These are phyloP conservation scores for Oryza punctata DNA, from an alignment of 176 grass and related monocot genomes.

Conservation along the genomic window DNA sequence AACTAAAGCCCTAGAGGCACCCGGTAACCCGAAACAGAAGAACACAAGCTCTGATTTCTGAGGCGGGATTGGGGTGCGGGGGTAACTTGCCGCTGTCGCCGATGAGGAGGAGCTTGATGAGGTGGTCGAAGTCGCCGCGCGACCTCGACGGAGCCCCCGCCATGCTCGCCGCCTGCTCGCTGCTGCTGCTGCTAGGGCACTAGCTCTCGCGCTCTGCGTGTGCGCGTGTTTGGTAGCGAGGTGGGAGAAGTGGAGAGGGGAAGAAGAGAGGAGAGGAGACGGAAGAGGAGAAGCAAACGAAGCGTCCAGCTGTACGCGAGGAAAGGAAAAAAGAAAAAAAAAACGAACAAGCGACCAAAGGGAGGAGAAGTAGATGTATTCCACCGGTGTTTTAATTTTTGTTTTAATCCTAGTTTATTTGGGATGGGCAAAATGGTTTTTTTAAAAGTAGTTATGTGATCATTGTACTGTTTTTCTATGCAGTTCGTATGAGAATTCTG, in stretches of 20 bases:
- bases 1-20: neutral
- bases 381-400: constrained; percentile 18
- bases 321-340: neutral
- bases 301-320: constrained; percentile 47
- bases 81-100: constrained; percentile 57
- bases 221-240: neutral
- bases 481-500: too few species aligned
- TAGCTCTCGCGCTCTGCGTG: neutral
- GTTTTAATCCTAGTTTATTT: neutral
- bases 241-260: neutral
- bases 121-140: constrained; percentile 59
- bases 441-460: too few species aligned
- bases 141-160: constrained; percentile 46
- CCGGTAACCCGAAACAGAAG: neutral
- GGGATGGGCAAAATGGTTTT: neutral
- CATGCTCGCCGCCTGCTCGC: constrained; percentile 5
- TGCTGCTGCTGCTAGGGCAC: neutral
- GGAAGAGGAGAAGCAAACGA: constrained; percentile 18
- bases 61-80: too few species aligned
- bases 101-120: constrained; percentile 60
- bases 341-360: neutral
- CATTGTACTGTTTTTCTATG: too few species aligned
- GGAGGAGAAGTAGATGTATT: neutral
- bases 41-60: neutral
- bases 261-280: neutral